phyloP scores from a whole-genome alignment of 805 yeast species.

The Cyberlindnera sargentensis region DNA sequence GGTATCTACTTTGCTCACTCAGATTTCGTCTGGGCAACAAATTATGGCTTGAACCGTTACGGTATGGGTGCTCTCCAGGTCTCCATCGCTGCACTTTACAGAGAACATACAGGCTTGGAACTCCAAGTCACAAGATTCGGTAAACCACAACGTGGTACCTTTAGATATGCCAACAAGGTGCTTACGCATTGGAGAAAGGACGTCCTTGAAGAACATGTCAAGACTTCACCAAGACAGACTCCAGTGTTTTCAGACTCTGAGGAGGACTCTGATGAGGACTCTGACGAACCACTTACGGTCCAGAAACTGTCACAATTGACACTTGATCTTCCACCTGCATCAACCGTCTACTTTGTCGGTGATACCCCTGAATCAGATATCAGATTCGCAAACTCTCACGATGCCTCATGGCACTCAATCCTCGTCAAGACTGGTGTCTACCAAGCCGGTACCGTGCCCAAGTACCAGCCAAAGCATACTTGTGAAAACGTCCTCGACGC shows the following conservation, averaged over 20 bases:
- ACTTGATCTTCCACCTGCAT: constrained; percentile 69
- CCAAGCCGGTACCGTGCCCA: constrained; percentile 72
- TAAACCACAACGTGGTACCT: constrained; percentile 85
- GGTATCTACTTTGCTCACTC: constrained; percentile 84
- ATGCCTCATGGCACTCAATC: constrained; percentile 77
- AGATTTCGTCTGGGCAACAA: constrained; percentile 91
- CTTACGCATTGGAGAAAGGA: constrained; percentile 73
- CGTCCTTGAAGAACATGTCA: constrained; percentile 67
- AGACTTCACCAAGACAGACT: constrained; percentile 30
- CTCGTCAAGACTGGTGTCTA: constrained; percentile 85
- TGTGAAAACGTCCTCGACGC: constrained; percentile 76
- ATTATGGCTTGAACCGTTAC: constrained; percentile 72
- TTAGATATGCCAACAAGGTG: constrained; percentile 75
- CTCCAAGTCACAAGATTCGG: constrained; percentile 79
- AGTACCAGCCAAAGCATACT: constrained; percentile 68
- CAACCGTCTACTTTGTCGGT: constrained; percentile 83
- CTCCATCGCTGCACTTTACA: constrained; percentile 76
- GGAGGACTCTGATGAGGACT: constrained; percentile 23
- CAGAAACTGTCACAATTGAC: constrained; percentile 37
- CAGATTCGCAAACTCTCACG: constrained; percentile 82
- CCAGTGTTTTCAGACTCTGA: constrained; percentile 15
- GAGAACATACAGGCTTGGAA: constrained; percentile 79
- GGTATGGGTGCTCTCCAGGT: constrained; percentile 96
- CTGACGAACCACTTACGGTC: constrained; percentile 38
- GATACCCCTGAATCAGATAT: constrained; percentile 89